phyloP scores from a whole-genome alignment of 1,284 basidiomycete genomes.

The Heliocybe sulcata region DNA sequence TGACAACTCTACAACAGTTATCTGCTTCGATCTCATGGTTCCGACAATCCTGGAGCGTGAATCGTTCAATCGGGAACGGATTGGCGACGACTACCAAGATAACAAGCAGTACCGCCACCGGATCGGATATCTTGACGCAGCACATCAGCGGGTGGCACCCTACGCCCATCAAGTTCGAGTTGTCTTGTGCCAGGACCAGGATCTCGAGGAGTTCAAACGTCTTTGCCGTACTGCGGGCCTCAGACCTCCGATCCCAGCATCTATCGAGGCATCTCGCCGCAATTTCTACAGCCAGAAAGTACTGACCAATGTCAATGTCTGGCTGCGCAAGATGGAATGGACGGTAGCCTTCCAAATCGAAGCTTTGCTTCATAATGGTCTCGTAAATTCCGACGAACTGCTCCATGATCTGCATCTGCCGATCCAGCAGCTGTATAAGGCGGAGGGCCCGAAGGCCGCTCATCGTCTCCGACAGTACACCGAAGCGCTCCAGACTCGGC shows the following conservation, averaged over 20 bases:
- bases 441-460: constrained; percentile 26
- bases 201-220: constrained; percentile 35
- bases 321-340: constrained; percentile 42
- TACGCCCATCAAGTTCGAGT: constrained; percentile 62
- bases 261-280: constrained; percentile 38
- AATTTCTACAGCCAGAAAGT: constrained; percentile 41
- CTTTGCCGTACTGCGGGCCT: constrained; percentile 51
- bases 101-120: constrained; percentile 42
- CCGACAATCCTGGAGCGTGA: constrained; percentile 57
- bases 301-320: constrained; percentile 35
- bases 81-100: constrained; percentile 29
- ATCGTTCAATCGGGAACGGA: constrained; percentile 43
- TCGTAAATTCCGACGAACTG: constrained; percentile 47
- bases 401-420: constrained; percentile 33
- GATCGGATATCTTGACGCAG: constrained; percentile 43
- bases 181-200: constrained; percentile 34
- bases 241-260: constrained; percentile 21
- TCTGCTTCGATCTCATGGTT: constrained; percentile 56
- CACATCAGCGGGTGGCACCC: constrained; percentile 47
- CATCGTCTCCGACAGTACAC: constrained; percentile 45
- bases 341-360: constrained; percentile 65
- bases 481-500: constrained; percentile 33
- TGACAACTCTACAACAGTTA: constrained; percentile 27
- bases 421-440: constrained; percentile 32
- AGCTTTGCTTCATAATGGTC: constrained; percentile 49